phyloP scores from a whole-genome alignment of 495 filamentous ascomycete genomes.

The Penicillium pulvis region DNA sequence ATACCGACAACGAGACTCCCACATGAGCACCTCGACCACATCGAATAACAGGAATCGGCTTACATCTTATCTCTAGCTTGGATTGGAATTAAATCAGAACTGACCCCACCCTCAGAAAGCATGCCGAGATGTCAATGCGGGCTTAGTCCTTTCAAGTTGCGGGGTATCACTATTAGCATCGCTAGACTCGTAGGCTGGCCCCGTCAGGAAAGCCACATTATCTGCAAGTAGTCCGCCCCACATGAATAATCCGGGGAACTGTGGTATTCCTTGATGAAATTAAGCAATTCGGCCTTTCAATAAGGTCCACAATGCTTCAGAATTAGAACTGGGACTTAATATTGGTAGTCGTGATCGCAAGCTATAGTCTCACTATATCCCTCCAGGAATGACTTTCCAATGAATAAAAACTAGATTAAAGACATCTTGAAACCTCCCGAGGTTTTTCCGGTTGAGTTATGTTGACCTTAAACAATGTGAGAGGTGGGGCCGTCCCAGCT shows the following conservation, averaged over 20 bases:
- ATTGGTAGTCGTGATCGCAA: too few relatives aligned
- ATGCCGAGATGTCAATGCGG: not conserved
- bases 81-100: not conserved
- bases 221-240: not conserved
- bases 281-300: not conserved
- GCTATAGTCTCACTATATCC: too few relatives aligned
- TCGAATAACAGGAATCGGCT: not conserved
- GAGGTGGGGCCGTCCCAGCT: constrained; percentile 3
- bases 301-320: too few relatives aligned
- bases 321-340: not conserved
- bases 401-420: too few relatives aligned
- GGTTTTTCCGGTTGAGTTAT: not conserved
- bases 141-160: not conserved
- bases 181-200: not conserved
- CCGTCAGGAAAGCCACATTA: not conserved
- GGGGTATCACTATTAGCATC: not conserved
- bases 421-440: not conserved
- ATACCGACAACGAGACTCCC: not conserved
- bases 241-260: not conserved
- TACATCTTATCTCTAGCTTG: not conserved
- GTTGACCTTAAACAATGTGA: not conserved
- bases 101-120: not conserved
- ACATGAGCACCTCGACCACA: not conserved
- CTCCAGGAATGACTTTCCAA: too few relatives aligned
- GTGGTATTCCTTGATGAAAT: not conserved